Percentiles rank a stretch among this genome's conserved stretches.
Conservation (phyloP, 2,329 filamentous ascomycete genomes). For the Akanthomyces lecanii region DNA sequence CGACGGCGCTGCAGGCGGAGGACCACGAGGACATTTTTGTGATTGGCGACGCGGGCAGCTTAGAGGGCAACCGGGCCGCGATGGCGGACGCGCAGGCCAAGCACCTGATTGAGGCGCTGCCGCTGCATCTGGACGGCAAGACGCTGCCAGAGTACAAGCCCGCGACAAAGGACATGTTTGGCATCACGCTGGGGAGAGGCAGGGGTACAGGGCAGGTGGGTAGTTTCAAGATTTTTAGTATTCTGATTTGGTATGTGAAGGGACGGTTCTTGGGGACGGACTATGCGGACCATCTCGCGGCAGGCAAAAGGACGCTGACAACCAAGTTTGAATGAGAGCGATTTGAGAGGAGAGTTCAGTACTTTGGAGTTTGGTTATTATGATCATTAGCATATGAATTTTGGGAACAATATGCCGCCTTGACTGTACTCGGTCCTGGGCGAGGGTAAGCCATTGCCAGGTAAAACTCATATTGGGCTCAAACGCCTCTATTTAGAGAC, state of each 20-base stretch:
- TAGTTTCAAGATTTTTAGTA: conserved; percentile 34
- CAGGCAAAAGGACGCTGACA: conserved; percentile 32
- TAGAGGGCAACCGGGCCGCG: conserved; percentile 33
- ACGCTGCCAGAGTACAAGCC: conserved; percentile 29
- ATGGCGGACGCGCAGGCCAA: conserved; percentile 31
- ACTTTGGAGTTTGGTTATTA: no score
- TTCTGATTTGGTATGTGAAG: conserved; percentile 37
- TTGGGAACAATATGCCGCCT: no score
- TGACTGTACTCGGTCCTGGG: no score
- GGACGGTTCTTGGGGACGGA: conserved; percentile 36
- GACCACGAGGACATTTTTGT: conserved; percentile 40
- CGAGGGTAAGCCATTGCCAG: no score
- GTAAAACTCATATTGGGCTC: no score
- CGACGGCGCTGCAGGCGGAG: conserved; percentile 32
- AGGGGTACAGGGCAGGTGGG: conserved; percentile 37
- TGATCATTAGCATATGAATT: neutral
- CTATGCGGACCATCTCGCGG: conserved; percentile 27
- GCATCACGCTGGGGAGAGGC: conserved; percentile 37
- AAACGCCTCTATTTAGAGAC: no score
- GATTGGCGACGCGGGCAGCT: conserved; percentile 40
- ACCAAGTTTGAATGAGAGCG: conserved; percentile 27
- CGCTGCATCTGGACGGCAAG: conserved; percentile 29
- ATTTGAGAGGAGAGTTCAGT: no score
- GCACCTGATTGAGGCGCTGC: conserved; percentile 33
- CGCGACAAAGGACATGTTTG: conserved; percentile 30